Base-by-base conservation (phyloP, 2,329 filamentous ascomycete species). In the Macrophomina phaseolina region DNA sequence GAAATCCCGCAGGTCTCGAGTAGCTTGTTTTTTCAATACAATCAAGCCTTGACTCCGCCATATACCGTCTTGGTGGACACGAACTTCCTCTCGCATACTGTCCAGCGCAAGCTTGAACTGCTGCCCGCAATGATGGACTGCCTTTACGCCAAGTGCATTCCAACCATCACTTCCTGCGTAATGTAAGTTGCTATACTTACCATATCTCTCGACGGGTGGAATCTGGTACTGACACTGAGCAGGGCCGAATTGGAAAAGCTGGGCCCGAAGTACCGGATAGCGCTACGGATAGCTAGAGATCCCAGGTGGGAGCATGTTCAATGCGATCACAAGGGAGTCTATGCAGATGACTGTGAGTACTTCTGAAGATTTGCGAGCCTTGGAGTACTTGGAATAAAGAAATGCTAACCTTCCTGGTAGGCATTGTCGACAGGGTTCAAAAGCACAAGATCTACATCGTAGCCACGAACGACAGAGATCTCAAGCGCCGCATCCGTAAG, bases 51-150 rank as follows among this genome's bases (percentile, higher is more conserved):
- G 52, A 89, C 92, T 11, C 93, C 94, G 3, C 93, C 93, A 1
- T 96, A 97, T 82, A 85, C 82, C 60, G 86, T 94, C 66, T 87
- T 96, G 9, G 86, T 95, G 74, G 92, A 97, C 78, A 94, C 93
- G 66, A 97, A 97, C 77, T 97, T 97, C 76, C 86, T 97, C 69
- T 92, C 89, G 46, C 93, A 97, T 79, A 95, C 93, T 0, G 92
- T 98, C 1, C 91, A 94, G 79, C 89, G 91, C 71, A 98, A 99
- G 81, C 87, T 98, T 23, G 92, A 94, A 40, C 83, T 98, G 12
- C 85, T 97, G 23, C 90, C 94, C 68, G 89, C 90, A 3, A 92
- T 97, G 83, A 97, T 97, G 92, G 93, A 97, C 78, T 91, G 92
- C 64, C 85, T 99, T 4, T 97, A 94, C 77, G 94, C 94, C 18